Conservation (phyloP, 2,329 filamentous ascomycete species). For the Stachybotrys chlorohalonatus region DNA sequence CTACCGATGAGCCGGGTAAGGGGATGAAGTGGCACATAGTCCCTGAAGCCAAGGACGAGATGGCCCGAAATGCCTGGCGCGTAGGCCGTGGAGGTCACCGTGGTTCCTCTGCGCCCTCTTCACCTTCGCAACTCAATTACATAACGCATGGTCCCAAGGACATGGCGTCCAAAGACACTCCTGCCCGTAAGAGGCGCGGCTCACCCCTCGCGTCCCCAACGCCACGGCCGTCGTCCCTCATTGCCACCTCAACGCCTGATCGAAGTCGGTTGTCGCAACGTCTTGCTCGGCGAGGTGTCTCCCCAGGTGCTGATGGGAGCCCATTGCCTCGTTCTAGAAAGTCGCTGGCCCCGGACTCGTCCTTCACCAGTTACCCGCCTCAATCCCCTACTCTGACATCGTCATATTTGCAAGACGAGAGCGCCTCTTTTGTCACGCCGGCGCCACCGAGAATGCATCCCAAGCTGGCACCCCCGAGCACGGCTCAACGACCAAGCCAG, state of each 20-base stretch:
- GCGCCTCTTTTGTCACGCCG: constrained; percentile 57
- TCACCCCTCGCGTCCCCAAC: constrained; percentile 47
- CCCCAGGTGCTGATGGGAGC: constrained; percentile 46
- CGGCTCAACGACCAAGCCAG: constrained; percentile 70
- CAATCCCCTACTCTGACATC: constrained; percentile 54
- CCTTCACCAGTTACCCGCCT: constrained; percentile 40
- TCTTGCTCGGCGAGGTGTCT: constrained; percentile 24
- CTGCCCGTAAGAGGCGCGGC: constrained; percentile 48
- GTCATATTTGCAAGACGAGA: constrained; percentile 53
- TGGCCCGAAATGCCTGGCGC: constrained; percentile 63
- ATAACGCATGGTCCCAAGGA: constrained; percentile 51
- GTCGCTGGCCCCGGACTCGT: constrained; percentile 31
- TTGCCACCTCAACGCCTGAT: constrained; percentile 50
- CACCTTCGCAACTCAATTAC: constrained; percentile 51
- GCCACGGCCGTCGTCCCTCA: constrained; percentile 37
- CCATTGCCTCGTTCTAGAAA: constrained; percentile 51
- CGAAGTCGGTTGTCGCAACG: constrained; percentile 30
- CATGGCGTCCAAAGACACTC: constrained; percentile 41
- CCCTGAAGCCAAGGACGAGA: constrained; percentile 75
- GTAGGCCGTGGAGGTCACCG: constrained; percentile 55
- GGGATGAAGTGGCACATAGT: constrained; percentile 99
- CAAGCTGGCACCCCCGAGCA: constrained; percentile 68
- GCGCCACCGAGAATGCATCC: constrained; percentile 66
- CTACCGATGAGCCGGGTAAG: constrained; percentile 92
- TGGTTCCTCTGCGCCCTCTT: constrained; percentile 64